A percentile compares a stretch with the other conserved stretches of the same genome.
Evolutionary conservation across 768 basidiomycete species (phyloP).

Genomic region (Amanita rimosa): DNA sequence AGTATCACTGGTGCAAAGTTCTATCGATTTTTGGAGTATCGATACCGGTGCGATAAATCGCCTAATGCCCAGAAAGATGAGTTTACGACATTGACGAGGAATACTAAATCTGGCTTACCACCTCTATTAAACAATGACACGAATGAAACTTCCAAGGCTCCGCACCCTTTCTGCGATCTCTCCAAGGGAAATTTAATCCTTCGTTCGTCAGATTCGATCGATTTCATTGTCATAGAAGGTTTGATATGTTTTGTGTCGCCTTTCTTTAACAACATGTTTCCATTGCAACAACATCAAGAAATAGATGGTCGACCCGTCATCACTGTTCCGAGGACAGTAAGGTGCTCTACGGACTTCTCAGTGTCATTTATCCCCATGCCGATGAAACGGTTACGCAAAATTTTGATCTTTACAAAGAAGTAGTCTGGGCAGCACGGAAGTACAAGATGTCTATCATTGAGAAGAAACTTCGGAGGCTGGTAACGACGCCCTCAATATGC

Average conservation of each 20-base stretch:
- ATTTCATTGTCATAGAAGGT: conserved; percentile 18
- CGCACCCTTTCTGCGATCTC: not conserved
- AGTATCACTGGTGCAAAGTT: not conserved
- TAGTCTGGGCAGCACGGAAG: not conserved
- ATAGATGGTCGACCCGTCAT: not conserved
- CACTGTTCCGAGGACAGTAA: not conserved
- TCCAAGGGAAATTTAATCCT: conserved; percentile 12
- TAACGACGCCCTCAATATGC: not conserved
- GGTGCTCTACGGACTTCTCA: not conserved
- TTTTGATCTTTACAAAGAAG: not conserved
- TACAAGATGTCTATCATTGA: not conserved
- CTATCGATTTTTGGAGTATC: not conserved
- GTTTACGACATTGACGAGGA: not conserved
- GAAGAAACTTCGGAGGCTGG: not conserved
- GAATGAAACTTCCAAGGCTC: not conserved
- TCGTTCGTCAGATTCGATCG: conserved; percentile 16
- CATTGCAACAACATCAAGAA: not conserved
- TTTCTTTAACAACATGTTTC: conserved; percentile 18
- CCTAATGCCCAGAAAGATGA: not conserved
- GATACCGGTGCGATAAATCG: not conserved
- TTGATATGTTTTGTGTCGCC: conserved; percentile 20
- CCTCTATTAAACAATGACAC: not conserved
- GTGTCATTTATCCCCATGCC: not conserved
- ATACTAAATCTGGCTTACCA: not conserved
- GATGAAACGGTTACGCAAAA: not conserved